These are phyloP conservation scores for Colletotrichum sansevieriae DNA, from an alignment of 2,329 filamentous ascomycete genomes.

Conservation along the genomic window DNA sequence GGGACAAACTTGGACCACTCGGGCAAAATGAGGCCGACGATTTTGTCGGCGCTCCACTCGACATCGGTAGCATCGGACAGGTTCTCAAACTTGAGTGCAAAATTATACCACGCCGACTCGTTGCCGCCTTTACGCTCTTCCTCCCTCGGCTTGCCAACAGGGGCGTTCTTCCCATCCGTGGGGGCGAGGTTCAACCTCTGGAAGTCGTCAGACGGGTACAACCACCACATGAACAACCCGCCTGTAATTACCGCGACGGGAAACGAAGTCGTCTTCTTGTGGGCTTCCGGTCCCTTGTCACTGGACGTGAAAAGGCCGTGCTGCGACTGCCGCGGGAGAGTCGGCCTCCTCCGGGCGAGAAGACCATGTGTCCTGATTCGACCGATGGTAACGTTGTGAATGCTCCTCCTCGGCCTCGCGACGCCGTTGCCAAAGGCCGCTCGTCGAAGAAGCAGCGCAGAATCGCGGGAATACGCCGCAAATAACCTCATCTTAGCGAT, in stretches of 20 bases:
- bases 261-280: constrained; percentile 43
- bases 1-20: constrained; percentile 86
- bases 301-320: constrained; percentile 41
- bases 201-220: constrained; percentile 60
- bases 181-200: constrained; percentile 49
- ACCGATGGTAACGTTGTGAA: constrained; percentile 35
- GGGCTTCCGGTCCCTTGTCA: constrained; percentile 39
- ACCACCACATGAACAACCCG: constrained; percentile 57
- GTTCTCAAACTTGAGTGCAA: constrained; percentile 61
- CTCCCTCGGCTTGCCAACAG: constrained; percentile 35
- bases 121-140: constrained; percentile 43
- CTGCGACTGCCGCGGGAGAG: constrained; percentile 39
- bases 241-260: constrained; percentile 52
- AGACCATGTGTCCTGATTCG: constrained; percentile 37
- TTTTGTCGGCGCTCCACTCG: constrained; percentile 69
- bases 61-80: constrained; percentile 68
- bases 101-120: constrained; percentile 61
- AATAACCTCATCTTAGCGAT: constrained; percentile 37
- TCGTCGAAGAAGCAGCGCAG: constrained; percentile 16
- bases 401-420: constrained; percentile 12
- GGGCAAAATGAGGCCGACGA: constrained; percentile 81
- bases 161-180: constrained; percentile 37
- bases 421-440: neutral
- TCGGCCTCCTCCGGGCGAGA: constrained; percentile 23
- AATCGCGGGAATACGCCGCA: constrained; percentile 21